phyloP scores from a whole-genome alignment of 2,329 filamentous ascomycete genomes.

The Rasamsonia emersonii region DNA sequence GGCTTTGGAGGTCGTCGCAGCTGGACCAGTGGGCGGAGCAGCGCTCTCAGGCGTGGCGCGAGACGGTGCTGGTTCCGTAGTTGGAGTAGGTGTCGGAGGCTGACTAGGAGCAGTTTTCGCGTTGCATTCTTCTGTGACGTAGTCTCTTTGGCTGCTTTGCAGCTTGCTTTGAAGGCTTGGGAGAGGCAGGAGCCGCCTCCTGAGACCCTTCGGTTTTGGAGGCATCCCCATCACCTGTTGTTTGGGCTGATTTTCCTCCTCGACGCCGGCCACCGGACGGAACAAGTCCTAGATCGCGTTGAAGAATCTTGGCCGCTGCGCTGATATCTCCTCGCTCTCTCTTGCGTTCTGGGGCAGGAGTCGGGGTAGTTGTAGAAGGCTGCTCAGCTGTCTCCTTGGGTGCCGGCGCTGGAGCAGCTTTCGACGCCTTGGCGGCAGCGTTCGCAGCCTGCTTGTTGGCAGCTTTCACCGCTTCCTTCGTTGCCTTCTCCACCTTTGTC shows the following conservation, averaged over 20 bases:
- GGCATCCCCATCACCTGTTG: constrained; percentile 16
- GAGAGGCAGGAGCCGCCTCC: constrained; percentile 6
- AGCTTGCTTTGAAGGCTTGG: constrained; percentile 5
- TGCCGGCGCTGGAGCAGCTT: constrained; percentile 12
- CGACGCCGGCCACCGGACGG: constrained; percentile 35
- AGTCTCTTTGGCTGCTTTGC: constrained; percentile 6
- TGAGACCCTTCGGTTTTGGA: constrained; percentile 10
- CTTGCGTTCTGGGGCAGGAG: constrained; percentile 39
- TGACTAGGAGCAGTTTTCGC: constrained; percentile 6
- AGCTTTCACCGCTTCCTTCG: constrained; percentile 54
- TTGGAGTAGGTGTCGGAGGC: constrained; percentile 9
- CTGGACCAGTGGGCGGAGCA: constrained; percentile 11
- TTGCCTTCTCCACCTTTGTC: constrained; percentile 45
- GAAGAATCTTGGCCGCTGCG: constrained; percentile 50
- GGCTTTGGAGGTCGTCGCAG: constrained; percentile 13
- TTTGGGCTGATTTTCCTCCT: constrained; percentile 20
- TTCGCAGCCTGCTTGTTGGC: constrained; percentile 35
- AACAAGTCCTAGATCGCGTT: constrained; percentile 52
- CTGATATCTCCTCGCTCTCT: constrained; percentile 46
- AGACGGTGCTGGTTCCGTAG: constrained; percentile 4
- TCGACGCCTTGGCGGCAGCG: constrained; percentile 17
- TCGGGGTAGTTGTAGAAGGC: constrained; percentile 9
- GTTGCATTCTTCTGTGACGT: constrained; percentile 6
- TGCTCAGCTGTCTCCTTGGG: constrained; percentile 7
- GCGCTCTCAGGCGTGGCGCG: constrained; percentile 4